Conservation (phyloP, 2,329 filamentous ascomycete species). For the Pseudodiploospora longispora region DNA sequence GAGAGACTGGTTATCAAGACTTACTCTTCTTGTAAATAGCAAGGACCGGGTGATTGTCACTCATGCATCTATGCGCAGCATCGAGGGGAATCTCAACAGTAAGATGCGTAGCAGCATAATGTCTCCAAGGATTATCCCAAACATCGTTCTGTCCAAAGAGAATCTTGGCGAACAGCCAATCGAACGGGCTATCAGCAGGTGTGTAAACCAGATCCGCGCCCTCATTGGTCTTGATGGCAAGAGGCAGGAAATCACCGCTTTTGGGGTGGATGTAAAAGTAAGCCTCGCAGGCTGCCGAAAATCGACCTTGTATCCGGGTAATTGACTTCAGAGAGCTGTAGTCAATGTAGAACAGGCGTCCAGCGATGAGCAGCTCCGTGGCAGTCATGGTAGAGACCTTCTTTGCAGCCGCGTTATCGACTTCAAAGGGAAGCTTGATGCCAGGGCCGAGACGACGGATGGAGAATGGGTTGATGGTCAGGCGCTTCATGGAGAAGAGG, state of each 20-base stretch:
- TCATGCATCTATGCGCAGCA: constrained; percentile 36
- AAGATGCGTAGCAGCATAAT: constrained; percentile 33
- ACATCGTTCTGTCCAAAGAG: constrained; percentile 41
- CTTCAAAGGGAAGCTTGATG: constrained; percentile 27
- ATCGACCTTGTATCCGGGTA: constrained; percentile 17
- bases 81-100: constrained; percentile 34
- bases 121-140: constrained; percentile 33
- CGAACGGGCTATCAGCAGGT: constrained; percentile 30
- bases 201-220: constrained; percentile 32
- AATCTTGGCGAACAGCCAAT: constrained; percentile 44
- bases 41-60: constrained; percentile 34
- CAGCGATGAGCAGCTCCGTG: constrained; percentile 20
- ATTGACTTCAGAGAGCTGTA: constrained; percentile 22
- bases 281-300: constrained; percentile 32
- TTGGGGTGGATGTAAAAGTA: constrained; percentile 35
- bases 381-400: constrained; percentile 22
- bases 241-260: constrained; percentile 34
- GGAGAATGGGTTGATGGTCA: constrained; percentile 32
- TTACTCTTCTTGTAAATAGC: constrained; percentile 21
- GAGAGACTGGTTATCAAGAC: no score
- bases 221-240: constrained; percentile 38
- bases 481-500: constrained; percentile 38
- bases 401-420: constrained; percentile 20
- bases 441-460: constrained; percentile 24
- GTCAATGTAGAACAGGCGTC: constrained; percentile 35